These are phyloP conservation scores for Flaveria linearis DNA, from an alignment of 129 eudicot genomes.

Conservation along the genomic window DNA sequence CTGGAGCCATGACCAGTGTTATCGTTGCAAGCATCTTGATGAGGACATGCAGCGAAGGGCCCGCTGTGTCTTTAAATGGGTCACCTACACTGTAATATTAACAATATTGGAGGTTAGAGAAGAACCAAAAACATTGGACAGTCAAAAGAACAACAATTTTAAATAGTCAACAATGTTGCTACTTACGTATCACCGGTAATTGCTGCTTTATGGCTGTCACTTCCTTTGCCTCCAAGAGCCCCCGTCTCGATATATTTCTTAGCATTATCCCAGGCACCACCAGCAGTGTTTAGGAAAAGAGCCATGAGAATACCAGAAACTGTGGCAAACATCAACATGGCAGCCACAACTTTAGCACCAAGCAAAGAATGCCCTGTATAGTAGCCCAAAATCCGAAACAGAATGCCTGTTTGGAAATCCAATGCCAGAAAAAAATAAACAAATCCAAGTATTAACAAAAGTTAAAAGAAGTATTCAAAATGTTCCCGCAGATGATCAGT, in stretches of 20 bases:
- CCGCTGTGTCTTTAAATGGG: slow-evolving; percentile 98
- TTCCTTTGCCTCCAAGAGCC: slow-evolving; percentile 98
- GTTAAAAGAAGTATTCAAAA: background rate
- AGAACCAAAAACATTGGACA: background rate
- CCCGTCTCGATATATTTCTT: slow-evolving; percentile 97
- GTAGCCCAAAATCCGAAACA: slow-evolving; percentile 86
- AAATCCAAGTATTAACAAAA: background rate
- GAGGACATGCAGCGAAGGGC: slow-evolving; percentile 94
- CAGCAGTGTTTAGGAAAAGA: slow-evolving; percentile 93
- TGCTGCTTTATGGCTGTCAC: slow-evolving; percentile 96
- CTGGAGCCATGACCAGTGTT: slow-evolving; percentile 96
- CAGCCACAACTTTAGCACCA: slow-evolving; percentile 95
- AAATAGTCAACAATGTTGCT: background rate
- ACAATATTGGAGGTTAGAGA: background rate
- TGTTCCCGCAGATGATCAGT: slow-evolving; percentile 6
- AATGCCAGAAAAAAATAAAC: too few relatives aligned
- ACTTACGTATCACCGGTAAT: slow-evolving; percentile 99
- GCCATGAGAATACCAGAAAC: slow-evolving; percentile 99
- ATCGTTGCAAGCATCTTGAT: slow-evolving; percentile 96
- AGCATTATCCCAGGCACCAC: slow-evolving; percentile 99
- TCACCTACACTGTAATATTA: slow-evolving; percentile 77
- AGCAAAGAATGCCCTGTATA: slow-evolving; percentile 89
- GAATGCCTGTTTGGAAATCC: slow-evolving; percentile 51
- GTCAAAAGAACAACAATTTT: background rate
- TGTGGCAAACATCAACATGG: slow-evolving; percentile 97